Conservation (phyloP, 228 moss, liverwort and hornwort species). For the Sphagnum magellanicum region DNA sequence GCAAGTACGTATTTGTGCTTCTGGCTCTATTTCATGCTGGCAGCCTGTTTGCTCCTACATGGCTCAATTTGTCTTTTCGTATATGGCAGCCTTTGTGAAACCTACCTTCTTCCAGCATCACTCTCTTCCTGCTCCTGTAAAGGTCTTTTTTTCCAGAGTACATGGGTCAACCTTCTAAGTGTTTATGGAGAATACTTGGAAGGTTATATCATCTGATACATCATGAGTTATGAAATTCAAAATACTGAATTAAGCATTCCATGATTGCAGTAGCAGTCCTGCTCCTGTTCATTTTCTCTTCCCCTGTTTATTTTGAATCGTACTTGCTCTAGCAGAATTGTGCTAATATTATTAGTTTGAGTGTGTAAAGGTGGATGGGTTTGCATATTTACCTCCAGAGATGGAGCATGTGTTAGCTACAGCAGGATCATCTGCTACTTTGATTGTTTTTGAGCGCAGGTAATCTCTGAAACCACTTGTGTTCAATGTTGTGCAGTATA, state of each 20-base stretch:
- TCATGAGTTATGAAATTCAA: too few relatives aligned
- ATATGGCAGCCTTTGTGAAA: background rate
- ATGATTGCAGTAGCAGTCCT: too few relatives aligned
- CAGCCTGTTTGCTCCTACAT: conserved; percentile 1
- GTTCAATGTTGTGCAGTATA: background rate
- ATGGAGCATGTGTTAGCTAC: conserved; percentile 51
- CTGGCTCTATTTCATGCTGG: too few relatives aligned
- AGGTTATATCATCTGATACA: too few relatives aligned
- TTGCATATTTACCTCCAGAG: conserved; percentile 76
- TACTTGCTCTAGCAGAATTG: too few relatives aligned
- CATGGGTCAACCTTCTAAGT: too few relatives aligned
- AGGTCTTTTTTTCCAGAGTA: background rate
- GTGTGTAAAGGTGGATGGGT: conserved; percentile 68
- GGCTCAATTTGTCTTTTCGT: background rate
- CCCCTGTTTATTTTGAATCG: background rate
- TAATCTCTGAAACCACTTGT: conserved; percentile 2
- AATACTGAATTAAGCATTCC: too few relatives aligned
- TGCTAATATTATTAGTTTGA: too few relatives aligned
- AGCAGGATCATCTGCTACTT: conserved; percentile 37
- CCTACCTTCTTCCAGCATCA: too few relatives aligned
- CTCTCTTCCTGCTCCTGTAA: too few relatives aligned
- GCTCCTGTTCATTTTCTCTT: background rate
- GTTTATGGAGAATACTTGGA: too few relatives aligned
- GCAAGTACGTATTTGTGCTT: conserved; percentile 16
- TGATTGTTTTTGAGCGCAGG: conserved; percentile 91